Evolutionary conservation across 306 rosid genomes (phyloP).

Genomic region (Citrullus amarus): DNA sequence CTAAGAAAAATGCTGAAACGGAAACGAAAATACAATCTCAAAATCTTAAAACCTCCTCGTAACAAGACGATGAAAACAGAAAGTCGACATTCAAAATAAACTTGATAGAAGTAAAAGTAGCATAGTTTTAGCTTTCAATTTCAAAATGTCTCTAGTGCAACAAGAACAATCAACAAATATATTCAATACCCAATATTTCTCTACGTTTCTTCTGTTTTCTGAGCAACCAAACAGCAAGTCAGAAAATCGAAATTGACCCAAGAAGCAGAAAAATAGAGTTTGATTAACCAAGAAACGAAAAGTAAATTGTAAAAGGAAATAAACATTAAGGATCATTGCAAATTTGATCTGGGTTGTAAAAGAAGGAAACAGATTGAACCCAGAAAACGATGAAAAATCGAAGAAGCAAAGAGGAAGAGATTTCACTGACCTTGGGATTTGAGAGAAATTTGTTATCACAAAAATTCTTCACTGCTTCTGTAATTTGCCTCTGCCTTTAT

Average conservation of each 20-base stretch:
- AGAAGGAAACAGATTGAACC: conserved; percentile 1
- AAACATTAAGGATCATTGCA: conserved; percentile 16
- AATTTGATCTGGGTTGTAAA: conserved; percentile 11
- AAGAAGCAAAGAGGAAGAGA: conserved; percentile 29
- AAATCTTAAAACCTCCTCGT: conserved; percentile 4
- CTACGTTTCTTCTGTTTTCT: conserved; percentile 27
- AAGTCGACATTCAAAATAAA: conserved; percentile 34
- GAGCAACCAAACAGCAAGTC: conserved; percentile 36
- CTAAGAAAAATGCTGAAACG: conserved; percentile 25
- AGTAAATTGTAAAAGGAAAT: conserved; percentile 8
- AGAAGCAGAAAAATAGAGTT: conserved; percentile 19
- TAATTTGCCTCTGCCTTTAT: conserved; percentile 23
- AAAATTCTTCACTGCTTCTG: conserved; percentile 37
- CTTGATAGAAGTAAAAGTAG: conserved; percentile 27
- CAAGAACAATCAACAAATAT: conserved; percentile 8
- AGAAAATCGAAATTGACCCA: conserved; percentile 20
- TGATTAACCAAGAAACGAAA: conserved; percentile 18
- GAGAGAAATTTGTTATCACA: conserved; percentile 41
- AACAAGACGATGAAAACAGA: conserved; percentile 5
- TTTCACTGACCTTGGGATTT: conserved; percentile 64
- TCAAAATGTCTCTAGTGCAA: conserved; percentile 13
- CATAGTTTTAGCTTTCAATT: conserved; percentile 18
- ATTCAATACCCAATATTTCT: conserved; percentile 4
- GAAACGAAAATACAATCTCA: conserved; percentile 12
- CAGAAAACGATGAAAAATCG: conserved; percentile 20